phyloP scores from a whole-genome alignment of 352 stramenopile genomes.

The Pythium dissotocum region DNA sequence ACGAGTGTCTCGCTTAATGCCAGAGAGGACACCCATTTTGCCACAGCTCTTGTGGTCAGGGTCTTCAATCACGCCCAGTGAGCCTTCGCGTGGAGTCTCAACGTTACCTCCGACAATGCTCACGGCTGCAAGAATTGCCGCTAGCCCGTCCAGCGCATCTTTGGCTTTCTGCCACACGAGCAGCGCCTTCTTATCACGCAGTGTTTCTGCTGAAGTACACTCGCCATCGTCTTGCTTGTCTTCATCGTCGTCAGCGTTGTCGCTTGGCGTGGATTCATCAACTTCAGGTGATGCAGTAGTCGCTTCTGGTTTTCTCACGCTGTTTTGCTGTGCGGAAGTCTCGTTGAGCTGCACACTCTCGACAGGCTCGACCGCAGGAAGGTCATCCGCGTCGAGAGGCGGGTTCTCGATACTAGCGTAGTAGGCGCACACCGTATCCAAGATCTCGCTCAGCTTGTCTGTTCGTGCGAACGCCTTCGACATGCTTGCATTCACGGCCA shows the following conservation, averaged over 20 bases:
- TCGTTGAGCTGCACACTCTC: conserved; percentile 30
- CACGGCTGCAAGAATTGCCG: conserved; percentile 62
- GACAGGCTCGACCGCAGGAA: conserved; percentile 13
- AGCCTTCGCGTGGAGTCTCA: conserved; percentile 71
- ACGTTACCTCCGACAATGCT: conserved; percentile 74
- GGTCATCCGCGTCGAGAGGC: conserved; percentile 23
- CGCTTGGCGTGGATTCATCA: conserved; percentile 40
- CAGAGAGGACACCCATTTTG: conserved; percentile 44
- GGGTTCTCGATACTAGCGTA: conserved; percentile 49
- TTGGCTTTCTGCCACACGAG: conserved; percentile 77
- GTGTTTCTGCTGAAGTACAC: conserved; percentile 1
- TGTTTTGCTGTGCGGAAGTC: conserved; percentile 21
- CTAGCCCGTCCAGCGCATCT: conserved; percentile 58
- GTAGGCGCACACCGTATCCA: conserved; percentile 69
- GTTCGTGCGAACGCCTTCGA: conserved; percentile 52
- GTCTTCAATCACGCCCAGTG: conserved; percentile 51
- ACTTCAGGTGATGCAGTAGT: conserved; percentile 55
- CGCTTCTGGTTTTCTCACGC: conserved; percentile 56
- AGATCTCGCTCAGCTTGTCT: conserved; percentile 47
- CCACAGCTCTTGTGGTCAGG: conserved; percentile 38
- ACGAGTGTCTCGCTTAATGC: conserved; percentile 32
- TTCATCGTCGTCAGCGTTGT: conserved; percentile 22
- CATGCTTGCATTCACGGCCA: conserved; percentile 71
- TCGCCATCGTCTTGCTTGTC: conserved; percentile 15
- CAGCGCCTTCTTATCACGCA: conserved; percentile 70